phyloP scores from a whole-genome alignment of 805 yeast species.

The Jamesozyma jinghongensis region DNA sequence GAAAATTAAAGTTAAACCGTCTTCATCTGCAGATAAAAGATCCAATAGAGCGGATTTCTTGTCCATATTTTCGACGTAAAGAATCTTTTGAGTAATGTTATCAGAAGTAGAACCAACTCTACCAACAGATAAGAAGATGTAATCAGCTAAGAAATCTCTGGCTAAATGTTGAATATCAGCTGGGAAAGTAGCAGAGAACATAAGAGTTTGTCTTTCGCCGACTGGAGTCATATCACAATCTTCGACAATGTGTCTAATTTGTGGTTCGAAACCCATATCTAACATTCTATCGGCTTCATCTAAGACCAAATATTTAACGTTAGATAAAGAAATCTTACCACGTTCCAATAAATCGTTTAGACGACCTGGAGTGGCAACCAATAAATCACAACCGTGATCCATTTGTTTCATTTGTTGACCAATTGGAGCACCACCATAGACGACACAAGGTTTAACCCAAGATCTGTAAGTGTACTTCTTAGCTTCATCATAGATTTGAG shows the following conservation, averaged over 20 bases:
- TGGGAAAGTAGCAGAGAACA: slow-evolving; percentile 99
- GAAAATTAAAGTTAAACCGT: slow-evolving; percentile 84
- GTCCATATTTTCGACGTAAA: slow-evolving; percentile 88
- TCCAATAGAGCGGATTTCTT: slow-evolving; percentile 87
- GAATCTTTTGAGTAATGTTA: slow-evolving; percentile 89
- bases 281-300: slow-evolving; percentile 99
- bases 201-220: slow-evolving; percentile 85
- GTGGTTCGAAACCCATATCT: slow-evolving; percentile 99
- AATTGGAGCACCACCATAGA: slow-evolving; percentile 97
- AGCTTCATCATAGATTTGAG: slow-evolving; percentile 94
- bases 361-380: slow-evolving; percentile 99
- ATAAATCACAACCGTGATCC: slow-evolving; percentile 87
- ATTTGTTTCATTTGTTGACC: slow-evolving; percentile 78
- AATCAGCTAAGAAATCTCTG: slow-evolving; percentile 91
- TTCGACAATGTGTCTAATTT: slow-evolving; percentile 95
- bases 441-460: slow-evolving; percentile 95
- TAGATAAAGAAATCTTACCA: slow-evolving; percentile 81
- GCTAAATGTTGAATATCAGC: slow-evolving; percentile 95
- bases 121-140: slow-evolving; percentile 94
- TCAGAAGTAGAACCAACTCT: slow-evolving; percentile 99
- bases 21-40: slow-evolving; percentile 69
- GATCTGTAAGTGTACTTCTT: slow-evolving; percentile 94
- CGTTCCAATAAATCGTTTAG: slow-evolving; percentile 91
- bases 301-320: slow-evolving; percentile 86
- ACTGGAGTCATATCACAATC: slow-evolving; percentile 97